phyloP scores from a whole-genome alignment of 2,329 filamentous ascomycete genomes.

The Cylindrodendrum hubeiense region DNA sequence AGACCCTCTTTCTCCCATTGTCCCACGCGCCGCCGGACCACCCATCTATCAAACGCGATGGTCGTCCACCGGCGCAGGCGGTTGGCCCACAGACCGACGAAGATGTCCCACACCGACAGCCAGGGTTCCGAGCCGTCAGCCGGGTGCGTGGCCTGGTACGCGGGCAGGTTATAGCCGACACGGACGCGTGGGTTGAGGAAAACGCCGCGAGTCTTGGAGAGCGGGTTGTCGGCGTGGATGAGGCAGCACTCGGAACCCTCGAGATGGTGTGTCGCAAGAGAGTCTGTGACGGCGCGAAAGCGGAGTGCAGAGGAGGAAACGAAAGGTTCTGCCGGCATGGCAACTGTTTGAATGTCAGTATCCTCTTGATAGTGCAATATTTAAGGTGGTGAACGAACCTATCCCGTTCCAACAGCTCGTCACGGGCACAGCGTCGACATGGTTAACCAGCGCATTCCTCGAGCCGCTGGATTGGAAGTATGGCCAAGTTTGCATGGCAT shows the following conservation, averaged over 20 bases:
- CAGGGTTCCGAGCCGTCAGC: conserved; percentile 51
- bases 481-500: conserved; percentile 68
- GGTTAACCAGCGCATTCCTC: conserved; percentile 64
- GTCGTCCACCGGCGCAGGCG: conserved; percentile 60
- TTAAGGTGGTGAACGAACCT: conserved; percentile 39
- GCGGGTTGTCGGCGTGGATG: conserved; percentile 78
- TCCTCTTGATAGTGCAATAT: background rate
- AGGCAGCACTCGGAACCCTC: conserved; percentile 87
- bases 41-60: conserved; percentile 46
- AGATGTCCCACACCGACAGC: conserved; percentile 61
- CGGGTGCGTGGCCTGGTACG: conserved; percentile 64
- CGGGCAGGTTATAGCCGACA: conserved; percentile 71
- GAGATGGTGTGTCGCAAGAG: conserved; percentile 71
- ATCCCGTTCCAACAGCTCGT: conserved; percentile 62
- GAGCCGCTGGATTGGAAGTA: conserved; percentile 67
- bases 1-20: conserved; percentile 53
- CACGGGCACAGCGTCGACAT: conserved; percentile 59
- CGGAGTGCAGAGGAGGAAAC: conserved; percentile 59
- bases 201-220: conserved; percentile 65
- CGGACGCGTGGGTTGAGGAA: conserved; percentile 78
- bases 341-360: conserved; percentile 46
- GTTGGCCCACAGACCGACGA: conserved; percentile 71
- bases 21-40: conserved; percentile 53
- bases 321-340: conserved; percentile 68
- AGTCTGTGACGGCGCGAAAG: conserved; percentile 75